Conservation (phyloP, 192 early-diverging fungal genomes). For the Entrophospora sp. region DNA sequence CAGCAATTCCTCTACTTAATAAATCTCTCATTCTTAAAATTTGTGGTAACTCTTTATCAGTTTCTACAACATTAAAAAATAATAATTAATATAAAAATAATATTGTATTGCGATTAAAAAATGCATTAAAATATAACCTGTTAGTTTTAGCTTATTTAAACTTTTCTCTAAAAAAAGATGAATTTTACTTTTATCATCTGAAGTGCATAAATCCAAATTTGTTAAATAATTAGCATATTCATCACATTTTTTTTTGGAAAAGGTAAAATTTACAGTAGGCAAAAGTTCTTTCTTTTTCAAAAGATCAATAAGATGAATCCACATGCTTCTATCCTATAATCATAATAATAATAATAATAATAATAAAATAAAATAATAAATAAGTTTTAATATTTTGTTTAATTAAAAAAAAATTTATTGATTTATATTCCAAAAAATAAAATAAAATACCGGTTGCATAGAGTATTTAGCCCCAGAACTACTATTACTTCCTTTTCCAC, state of each 20-base stretch:
- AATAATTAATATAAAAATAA: neutral
- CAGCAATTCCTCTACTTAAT: slow-evolving; percentile 85
- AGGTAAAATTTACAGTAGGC: slow-evolving; percentile 88
- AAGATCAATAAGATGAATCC: slow-evolving; percentile 67
- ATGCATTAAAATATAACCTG: neutral
- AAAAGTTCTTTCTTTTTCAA: slow-evolving; percentile 70
- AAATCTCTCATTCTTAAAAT: slow-evolving; percentile 75
- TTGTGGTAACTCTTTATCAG: slow-evolving; percentile 84
- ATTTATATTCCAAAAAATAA: neutral
- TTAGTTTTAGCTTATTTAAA: slow-evolving; percentile 32
- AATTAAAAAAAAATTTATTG: neutral
- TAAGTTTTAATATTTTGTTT: neutral
- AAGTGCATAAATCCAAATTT: slow-evolving; percentile 72
- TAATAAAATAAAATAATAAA: neutral
- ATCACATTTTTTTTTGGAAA: slow-evolving; percentile 93
- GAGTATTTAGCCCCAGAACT: slow-evolving; percentile 30
- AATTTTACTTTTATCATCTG: slow-evolving; percentile 69
- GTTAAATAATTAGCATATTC: slow-evolving; percentile 72
- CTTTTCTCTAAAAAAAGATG: slow-evolving; percentile 80
- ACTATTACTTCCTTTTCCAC: slow-evolving; percentile 32
- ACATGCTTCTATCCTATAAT: slow-evolving; percentile 66
- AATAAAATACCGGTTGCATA: slow-evolving; percentile 27
- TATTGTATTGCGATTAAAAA: neutral
- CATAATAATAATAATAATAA: neutral
- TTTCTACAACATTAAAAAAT: slow-evolving; percentile 23